Evolutionary conservation across 2,329 filamentous ascomycete species (phyloP).

Genomic region (Aspergillus terreus): DNA sequence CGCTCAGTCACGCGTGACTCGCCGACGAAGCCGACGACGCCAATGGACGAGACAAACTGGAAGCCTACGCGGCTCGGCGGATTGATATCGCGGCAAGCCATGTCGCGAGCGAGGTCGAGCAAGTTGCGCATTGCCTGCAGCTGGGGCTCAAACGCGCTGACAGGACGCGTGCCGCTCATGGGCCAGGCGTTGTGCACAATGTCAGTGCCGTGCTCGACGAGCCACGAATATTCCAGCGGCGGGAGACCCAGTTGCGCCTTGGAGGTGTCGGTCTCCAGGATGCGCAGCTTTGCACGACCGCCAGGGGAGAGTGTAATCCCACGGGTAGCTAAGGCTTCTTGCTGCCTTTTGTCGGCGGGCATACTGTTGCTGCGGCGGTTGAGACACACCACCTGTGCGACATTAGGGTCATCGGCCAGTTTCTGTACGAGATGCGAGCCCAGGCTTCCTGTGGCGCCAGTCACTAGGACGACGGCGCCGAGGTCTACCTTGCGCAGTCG

Average conservation of each 20-base stretch:
- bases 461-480: no score
- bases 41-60: slow-evolving; percentile 43
- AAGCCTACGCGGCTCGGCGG: slow-evolving; percentile 18
- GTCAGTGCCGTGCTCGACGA: slow-evolving; percentile 42
- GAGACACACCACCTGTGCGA: slow-evolving; percentile 42
- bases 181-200: slow-evolving; percentile 34
- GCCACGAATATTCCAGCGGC: slow-evolving; percentile 31
- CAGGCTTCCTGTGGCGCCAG: no score
- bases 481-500: no score
- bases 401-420: not conserved
- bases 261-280: slow-evolving; percentile 50
- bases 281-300: slow-evolving; percentile 30
- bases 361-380: slow-evolving; percentile 37
- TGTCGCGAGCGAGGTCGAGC: slow-evolving; percentile 41
- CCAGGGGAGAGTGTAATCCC: slow-evolving; percentile 18
- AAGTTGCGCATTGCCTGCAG: slow-evolving; percentile 49
- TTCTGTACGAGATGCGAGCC: no score
- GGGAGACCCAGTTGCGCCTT: slow-evolving; percentile 49
- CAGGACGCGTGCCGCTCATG: slow-evolving; percentile 15
- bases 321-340: slow-evolving; percentile 23
- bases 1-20: no score
- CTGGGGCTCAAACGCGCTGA: slow-evolving; percentile 18
- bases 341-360: slow-evolving; percentile 28
- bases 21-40: slow-evolving; percentile 25
- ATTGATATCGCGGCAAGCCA: slow-evolving; percentile 8